phyloP scores from a whole-genome alignment of 805 yeast genomes.

The Lipomyces chichibuensis region DNA sequence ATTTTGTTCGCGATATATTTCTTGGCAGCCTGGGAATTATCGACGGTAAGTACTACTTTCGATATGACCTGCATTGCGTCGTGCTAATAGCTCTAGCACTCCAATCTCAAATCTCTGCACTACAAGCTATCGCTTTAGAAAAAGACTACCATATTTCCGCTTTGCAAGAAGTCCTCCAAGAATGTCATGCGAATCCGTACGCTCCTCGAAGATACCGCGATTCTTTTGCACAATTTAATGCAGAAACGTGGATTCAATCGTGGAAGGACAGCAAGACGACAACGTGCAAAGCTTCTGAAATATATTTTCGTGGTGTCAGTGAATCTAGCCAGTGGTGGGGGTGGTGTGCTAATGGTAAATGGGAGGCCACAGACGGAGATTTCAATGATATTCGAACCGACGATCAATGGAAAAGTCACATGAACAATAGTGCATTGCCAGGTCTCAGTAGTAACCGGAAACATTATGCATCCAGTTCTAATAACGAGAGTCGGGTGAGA shows the following conservation, averaged over 20 bases:
- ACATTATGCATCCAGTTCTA: neutral
- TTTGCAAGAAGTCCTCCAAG: conserved; percentile 11
- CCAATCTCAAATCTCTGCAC: conserved; percentile 10
- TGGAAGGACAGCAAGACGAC: conserved; percentile 10
- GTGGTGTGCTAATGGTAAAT: neutral
- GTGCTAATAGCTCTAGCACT: conserved; percentile 1
- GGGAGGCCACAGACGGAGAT: neutral
- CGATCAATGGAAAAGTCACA: neutral
- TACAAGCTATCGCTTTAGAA: conserved; percentile 6
- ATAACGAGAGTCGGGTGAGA: neutral
- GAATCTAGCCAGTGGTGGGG: conserved; percentile 8
- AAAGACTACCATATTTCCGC: conserved; percentile 24
- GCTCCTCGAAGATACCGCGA: conserved; percentile 13
- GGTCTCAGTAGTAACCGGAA: neutral
- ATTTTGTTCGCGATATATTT: conserved; percentile 1
- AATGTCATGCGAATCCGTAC: conserved; percentile 11
- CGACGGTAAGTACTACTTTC: conserved; percentile 11
- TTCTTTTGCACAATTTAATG: conserved; percentile 14
- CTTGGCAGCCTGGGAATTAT: conserved; percentile 15
- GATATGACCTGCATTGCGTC: neutral
- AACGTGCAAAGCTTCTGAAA: conserved; percentile 1
- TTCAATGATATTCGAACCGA: neutral
- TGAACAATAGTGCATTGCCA: neutral
- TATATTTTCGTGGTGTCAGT: neutral
- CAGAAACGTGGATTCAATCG: conserved; percentile 4